phyloP scores from a whole-genome alignment of 108 stramenopile species.

The Fragilaria crotonensis region DNA sequence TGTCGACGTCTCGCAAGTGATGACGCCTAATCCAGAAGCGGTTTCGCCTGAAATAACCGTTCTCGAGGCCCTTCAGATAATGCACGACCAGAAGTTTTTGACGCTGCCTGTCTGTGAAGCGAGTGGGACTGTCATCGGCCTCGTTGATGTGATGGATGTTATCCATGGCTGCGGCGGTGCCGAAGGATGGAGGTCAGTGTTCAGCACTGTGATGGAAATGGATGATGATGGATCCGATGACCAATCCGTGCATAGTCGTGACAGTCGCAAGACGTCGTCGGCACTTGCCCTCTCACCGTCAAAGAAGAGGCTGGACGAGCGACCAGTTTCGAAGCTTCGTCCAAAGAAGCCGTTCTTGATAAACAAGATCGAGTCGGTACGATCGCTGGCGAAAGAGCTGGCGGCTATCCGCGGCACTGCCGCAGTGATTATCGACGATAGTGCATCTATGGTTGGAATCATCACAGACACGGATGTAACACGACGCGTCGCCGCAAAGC shows the following conservation, averaged over 20 bases:
- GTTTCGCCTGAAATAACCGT: slow-evolving; percentile 83
- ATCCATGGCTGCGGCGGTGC: slow-evolving; percentile 71
- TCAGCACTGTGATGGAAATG: slow-evolving; percentile 58
- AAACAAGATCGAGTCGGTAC: slow-evolving; percentile 27
- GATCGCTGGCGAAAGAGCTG: slow-evolving; percentile 52
- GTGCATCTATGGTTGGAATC: slow-evolving; percentile 69
- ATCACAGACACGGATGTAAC: slow-evolving; percentile 79
- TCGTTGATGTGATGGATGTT: slow-evolving; percentile 96
- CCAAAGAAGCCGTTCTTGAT: slow-evolving; percentile 62
- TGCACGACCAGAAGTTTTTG: slow-evolving; percentile 78
- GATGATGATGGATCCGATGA: no score
- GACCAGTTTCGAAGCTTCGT: slow-evolving; percentile 63
- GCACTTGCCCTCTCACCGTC: no score
- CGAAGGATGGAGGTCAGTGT: slow-evolving; percentile 78
- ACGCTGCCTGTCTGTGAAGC: slow-evolving; percentile 3
- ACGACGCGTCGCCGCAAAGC: slow-evolving; percentile 68
- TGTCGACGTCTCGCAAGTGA: slow-evolving; percentile 70
- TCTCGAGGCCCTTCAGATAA: slow-evolving; percentile 87
- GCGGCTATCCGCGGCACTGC: slow-evolving; percentile 61
- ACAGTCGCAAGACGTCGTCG: no score
- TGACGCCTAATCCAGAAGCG: slow-evolving; percentile 91
- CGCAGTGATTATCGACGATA: slow-evolving; percentile 43
- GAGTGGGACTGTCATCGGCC: slow-evolving; percentile 74
- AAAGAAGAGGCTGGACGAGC: neutral
- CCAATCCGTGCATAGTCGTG: no score